phyloP scores from a whole-genome alignment of 2,329 filamentous ascomycete species.

The Pezicula carpinea region DNA sequence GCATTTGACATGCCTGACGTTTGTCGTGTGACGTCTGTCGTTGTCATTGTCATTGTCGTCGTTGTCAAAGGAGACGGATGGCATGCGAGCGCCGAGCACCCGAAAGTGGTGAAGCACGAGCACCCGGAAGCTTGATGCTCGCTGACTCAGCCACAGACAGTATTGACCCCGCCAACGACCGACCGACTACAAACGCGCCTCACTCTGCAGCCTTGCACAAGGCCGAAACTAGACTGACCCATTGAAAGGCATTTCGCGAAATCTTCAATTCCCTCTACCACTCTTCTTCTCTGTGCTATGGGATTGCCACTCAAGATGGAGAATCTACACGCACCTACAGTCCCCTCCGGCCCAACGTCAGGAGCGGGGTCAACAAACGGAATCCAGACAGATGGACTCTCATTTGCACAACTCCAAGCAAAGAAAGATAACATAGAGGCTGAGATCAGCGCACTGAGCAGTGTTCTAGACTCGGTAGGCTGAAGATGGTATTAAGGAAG shows the following conservation, averaged over 20 bases:
- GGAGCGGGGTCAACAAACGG: slow-evolving; percentile 54
- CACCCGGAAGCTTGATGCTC: no score
- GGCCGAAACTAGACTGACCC: slow-evolving; percentile 9
- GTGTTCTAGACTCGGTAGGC: slow-evolving; percentile 82
- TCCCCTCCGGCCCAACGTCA: slow-evolving; percentile 73
- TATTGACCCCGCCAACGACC: slow-evolving; percentile 15
- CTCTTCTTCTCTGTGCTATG: slow-evolving; percentile 13
- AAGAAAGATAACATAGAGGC: slow-evolving; percentile 83
- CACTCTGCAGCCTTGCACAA: slow-evolving; percentile 14
- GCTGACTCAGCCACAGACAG: background rate
- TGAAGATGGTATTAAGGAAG: slow-evolving; percentile 1
- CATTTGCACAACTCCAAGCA: slow-evolving; percentile 73
- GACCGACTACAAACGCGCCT: slow-evolving; percentile 2
- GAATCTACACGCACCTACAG: slow-evolving; percentile 64
- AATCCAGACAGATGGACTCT: slow-evolving; percentile 54
- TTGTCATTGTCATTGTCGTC: background rate
- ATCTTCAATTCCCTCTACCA: background rate
- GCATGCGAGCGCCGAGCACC: no score
- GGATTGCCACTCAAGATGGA: slow-evolving; percentile 45
- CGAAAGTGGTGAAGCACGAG: background rate
- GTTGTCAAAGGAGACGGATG: no score
- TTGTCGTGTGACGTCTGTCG: background rate
- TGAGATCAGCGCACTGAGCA: slow-evolving; percentile 78
- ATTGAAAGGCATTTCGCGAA: background rate
- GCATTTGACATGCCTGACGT: no score